Evolutionary conservation across 176 grass and related monocot genomes (phyloP).

Genomic region (Oryza meyeriana): DNA sequence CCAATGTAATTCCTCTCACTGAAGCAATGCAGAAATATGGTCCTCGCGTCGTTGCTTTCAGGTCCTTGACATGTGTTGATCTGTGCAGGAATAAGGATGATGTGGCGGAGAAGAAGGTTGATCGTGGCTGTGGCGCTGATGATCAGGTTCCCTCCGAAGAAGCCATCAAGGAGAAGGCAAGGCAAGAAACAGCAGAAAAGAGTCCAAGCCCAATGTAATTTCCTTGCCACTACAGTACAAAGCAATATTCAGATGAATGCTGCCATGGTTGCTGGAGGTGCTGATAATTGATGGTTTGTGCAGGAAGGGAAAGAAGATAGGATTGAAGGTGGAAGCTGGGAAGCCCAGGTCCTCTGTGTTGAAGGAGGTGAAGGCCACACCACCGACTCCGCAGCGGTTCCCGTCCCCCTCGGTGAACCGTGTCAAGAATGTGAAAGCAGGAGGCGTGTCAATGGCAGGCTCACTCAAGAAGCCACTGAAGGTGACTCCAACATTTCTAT

Average conservation of each 20-base stretch:
- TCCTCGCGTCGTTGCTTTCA: not conserved
- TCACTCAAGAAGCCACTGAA: slow-evolving; percentile 74
- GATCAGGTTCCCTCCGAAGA: not conserved
- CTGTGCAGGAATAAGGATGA: slow-evolving; percentile 25
- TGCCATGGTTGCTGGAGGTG: not conserved
- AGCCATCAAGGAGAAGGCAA: slow-evolving; percentile 19
- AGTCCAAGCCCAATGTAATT: slow-evolving; percentile 40
- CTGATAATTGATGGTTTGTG: slow-evolving; percentile 21
- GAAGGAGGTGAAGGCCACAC: slow-evolving; percentile 77
- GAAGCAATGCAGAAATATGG: not conserved
- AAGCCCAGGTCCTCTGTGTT: slow-evolving; percentile 53
- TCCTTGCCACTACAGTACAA: not conserved
- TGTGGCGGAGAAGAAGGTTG: slow-evolving; percentile 21
- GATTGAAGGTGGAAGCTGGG: slow-evolving; percentile 51
- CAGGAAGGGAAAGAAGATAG: slow-evolving; percentile 50
- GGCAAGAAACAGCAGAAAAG: slow-evolving; percentile 31
- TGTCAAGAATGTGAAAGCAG: slow-evolving; percentile 47
- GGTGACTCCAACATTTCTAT: slow-evolving; percentile 35
- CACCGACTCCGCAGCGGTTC: slow-evolving; percentile 84
- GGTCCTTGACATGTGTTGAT: slow-evolving; percentile 25
- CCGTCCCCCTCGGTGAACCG: slow-evolving; percentile 59
- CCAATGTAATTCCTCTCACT: slow-evolving; percentile 30
- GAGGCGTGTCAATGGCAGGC: slow-evolving; percentile 21
- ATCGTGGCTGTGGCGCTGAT: not conserved
- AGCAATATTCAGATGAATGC: not conserved